phyloP scores from a whole-genome alignment of 768 basidiomycete species.

The Strobilomyces confusus region DNA sequence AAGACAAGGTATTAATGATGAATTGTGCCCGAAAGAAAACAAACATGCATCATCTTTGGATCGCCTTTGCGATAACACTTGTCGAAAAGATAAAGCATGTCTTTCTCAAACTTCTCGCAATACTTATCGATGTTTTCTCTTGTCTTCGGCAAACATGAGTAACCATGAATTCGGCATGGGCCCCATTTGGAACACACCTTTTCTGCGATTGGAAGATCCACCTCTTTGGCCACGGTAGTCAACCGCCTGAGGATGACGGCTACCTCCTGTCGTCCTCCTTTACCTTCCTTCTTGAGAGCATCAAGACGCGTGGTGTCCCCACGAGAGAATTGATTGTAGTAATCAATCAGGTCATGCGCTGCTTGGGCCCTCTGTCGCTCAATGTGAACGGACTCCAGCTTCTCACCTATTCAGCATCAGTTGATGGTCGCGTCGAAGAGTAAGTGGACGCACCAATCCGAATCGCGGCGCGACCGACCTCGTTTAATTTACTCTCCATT shows the following conservation, averaged over 20 bases:
- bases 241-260: constrained; percentile 84
- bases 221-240: constrained; percentile 87
- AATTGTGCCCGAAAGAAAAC: constrained; percentile 27
- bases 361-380: constrained; percentile 92
- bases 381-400: constrained; percentile 90
- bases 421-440: neutral
- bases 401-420: constrained; percentile 62
- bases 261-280: constrained; percentile 83
- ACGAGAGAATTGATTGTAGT: constrained; percentile 87
- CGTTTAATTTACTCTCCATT: constrained; percentile 88
- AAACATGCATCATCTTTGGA: constrained; percentile 98
- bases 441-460: constrained; percentile 63
- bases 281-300: constrained; percentile 78
- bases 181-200: constrained; percentile 45
- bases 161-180: neutral
- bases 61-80: constrained; percentile 94
- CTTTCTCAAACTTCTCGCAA: constrained; percentile 98
- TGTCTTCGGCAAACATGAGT: constrained; percentile 45
- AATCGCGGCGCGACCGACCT: constrained; percentile 91
- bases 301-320: constrained; percentile 76
- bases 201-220: constrained; percentile 80
- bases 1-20: constrained; percentile 7
- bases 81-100: constrained; percentile 95
- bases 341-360: constrained; percentile 89
- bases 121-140: constrained; percentile 92